Conservation (phyloP, 805 yeast species). For the Myxozyma nipponensis region DNA sequence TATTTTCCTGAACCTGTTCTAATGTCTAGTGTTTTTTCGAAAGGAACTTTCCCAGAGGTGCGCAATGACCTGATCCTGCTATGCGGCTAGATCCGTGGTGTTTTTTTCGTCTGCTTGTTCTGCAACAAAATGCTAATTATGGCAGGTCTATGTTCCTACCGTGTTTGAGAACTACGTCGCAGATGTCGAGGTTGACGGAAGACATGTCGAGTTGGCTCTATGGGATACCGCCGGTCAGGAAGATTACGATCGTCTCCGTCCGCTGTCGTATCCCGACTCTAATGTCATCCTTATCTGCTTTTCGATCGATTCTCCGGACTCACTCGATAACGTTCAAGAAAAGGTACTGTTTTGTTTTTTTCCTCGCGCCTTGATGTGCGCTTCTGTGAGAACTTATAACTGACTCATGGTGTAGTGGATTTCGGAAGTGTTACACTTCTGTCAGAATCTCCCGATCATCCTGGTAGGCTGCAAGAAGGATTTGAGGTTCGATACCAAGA, state of each 20-base stretch:
- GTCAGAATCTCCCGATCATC: conserved; percentile 90
- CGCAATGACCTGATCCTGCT: not conserved
- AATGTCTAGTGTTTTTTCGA: conserved; percentile 55
- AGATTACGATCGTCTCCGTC: conserved; percentile 91
- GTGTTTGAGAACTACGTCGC: conserved; percentile 98
- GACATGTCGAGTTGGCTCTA: conserved; percentile 86
- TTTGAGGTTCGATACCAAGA: conserved; percentile 75
- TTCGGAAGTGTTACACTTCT: conserved; percentile 87
- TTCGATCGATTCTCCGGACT: conserved; percentile 86
- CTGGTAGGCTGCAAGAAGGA: conserved; percentile 90
- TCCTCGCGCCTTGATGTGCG: too few relatives aligned
- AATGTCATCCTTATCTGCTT: conserved; percentile 89
- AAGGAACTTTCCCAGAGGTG: conserved; percentile 82
- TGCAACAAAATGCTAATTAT: not conserved
- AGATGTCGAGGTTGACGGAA: conserved; percentile 87
- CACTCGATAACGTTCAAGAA: conserved; percentile 89
- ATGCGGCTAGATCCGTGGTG: not conserved
- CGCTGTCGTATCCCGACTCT: conserved; percentile 87
- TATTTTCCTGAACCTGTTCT: not conserved
- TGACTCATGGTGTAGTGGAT: conserved; percentile 54
- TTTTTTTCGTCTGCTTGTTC: too few relatives aligned
- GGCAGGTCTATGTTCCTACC: conserved; percentile 78
- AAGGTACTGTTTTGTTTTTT: conserved; percentile 39
- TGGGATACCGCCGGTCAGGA: conserved; percentile 99
- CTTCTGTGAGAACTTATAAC: too few relatives aligned